phyloP scores from a whole-genome alignment of 345 rosid genomes.

The Euphorbia tirucalli region DNA sequence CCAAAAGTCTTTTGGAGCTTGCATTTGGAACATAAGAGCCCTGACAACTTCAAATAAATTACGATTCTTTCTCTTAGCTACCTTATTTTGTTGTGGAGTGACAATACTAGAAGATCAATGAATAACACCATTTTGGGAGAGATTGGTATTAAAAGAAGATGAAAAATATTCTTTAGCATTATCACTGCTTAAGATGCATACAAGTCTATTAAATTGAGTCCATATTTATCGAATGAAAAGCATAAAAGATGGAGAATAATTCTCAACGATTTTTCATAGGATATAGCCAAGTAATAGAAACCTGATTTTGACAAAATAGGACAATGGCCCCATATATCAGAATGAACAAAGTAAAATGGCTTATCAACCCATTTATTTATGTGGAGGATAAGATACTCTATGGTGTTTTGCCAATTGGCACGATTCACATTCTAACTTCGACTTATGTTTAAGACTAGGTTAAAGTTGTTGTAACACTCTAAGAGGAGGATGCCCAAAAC shows the following conservation, averaged over 20 bases:
- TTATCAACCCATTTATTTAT: not conserved
- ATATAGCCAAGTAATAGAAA: not conserved
- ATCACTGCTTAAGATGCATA: not conserved
- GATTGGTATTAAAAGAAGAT: not conserved
- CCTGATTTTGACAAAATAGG: not conserved
- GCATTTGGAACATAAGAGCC: too few relatives aligned
- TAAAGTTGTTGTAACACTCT: not conserved
- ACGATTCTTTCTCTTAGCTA: not conserved
- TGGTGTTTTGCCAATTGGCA: conserved; percentile 3
- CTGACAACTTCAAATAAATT: not conserved
- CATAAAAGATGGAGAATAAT: not conserved
- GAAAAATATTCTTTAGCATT: too few relatives aligned
- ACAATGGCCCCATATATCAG: not conserved
- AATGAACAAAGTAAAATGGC: not conserved
- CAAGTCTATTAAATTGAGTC: not conserved
- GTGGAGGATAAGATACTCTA: not conserved
- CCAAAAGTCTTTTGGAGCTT: not conserved
- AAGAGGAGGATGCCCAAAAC: not conserved
- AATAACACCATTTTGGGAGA: not conserved
- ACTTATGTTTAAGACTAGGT: not conserved
- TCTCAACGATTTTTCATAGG: not conserved
- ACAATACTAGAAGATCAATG: not conserved
- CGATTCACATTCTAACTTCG: not conserved
- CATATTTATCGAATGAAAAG: not conserved
- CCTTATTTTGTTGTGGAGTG: not conserved